phyloP scores from a whole-genome alignment of 2,329 filamentous ascomycete species.

The Penicillium sp. region DNA sequence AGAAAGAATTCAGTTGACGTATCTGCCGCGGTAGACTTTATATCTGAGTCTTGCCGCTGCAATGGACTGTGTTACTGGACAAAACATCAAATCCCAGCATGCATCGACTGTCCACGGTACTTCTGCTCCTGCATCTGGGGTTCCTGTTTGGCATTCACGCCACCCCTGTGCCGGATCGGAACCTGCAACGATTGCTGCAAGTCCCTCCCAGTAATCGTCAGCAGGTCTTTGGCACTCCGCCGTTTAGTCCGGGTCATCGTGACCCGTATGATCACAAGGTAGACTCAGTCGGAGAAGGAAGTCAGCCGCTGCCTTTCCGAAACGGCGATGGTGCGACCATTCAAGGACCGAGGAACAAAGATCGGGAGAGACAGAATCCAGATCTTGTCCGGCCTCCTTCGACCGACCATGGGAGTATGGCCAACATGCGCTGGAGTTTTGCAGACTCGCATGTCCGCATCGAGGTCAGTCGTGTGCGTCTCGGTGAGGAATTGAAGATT shows the following conservation, averaged over 20 bases:
- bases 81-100: too few relatives aligned
- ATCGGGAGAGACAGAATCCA: constrained; percentile 63
- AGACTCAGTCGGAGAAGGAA: constrained; percentile 53
- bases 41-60: too few relatives aligned
- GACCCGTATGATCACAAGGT: constrained; percentile 60
- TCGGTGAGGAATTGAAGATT: neutral
- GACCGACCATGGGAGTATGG: constrained; percentile 64
- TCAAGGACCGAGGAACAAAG: constrained; percentile 63
- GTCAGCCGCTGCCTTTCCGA: constrained; percentile 61
- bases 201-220: too few relatives aligned
- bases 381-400: constrained; percentile 66
- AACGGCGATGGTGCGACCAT: constrained; percentile 61
- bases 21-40: too few relatives aligned
- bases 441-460: constrained; percentile 59
- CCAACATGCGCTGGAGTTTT: constrained; percentile 69
- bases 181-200: too few relatives aligned
- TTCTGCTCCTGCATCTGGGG: too few relatives aligned
- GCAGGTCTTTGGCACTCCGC: too few relatives aligned
- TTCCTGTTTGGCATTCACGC: too few relatives aligned
- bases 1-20: too few relatives aligned
- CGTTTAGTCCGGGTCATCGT: constrained; percentile 55
- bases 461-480: constrained; percentile 41
- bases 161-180: too few relatives aligned
- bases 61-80: too few relatives aligned
- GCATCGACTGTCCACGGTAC: too few relatives aligned